Evolutionary conservation across 352 stramenopile species (phyloP).

Genomic region (Aphanomyces cochlioides): DNA sequence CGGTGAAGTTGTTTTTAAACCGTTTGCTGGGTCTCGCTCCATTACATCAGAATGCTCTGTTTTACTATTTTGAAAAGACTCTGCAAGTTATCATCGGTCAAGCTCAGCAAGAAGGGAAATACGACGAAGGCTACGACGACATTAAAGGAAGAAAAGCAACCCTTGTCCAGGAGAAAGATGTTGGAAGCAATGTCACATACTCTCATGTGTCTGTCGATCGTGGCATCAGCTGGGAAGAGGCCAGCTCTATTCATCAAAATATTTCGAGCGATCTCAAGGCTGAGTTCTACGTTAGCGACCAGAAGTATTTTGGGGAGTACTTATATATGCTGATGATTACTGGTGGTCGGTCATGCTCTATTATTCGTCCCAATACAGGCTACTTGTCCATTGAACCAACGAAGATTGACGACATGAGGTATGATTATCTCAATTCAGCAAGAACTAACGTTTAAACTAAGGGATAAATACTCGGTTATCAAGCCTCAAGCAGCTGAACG

Average conservation of each 20-base stretch:
- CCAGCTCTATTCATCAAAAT: not conserved
- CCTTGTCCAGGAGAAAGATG: conserved; percentile 10
- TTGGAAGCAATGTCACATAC: conserved; percentile 24
- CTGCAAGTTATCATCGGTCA: conserved; percentile 33
- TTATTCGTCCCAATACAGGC: conserved; percentile 34
- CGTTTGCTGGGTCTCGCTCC: conserved; percentile 35
- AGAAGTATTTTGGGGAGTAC: conserved; percentile 26
- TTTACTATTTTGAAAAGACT: conserved; percentile 37
- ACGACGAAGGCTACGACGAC: conserved; percentile 45
- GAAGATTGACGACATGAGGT: conserved; percentile 28
- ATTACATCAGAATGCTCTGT: conserved; percentile 35
- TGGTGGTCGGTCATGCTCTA: conserved; percentile 15
- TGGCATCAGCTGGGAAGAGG: conserved; percentile 32
- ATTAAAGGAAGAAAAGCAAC: conserved; percentile 25
- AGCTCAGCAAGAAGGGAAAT: conserved; percentile 36
- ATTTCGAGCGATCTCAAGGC: conserved; percentile 19
- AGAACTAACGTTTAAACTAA: not conserved
- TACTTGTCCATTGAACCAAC: conserved; percentile 27
- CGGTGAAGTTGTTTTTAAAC: conserved; percentile 40
- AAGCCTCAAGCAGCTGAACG: not conserved
- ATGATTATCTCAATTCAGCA: not conserved
- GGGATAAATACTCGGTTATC: conserved; percentile 25
- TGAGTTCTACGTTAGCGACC: conserved; percentile 26
- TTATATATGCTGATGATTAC: conserved; percentile 26
- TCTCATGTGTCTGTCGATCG: conserved; percentile 29